Conservation (phyloP, 1,284 basidiomycete genomes). For the Leccinum fuscescens region DNA sequence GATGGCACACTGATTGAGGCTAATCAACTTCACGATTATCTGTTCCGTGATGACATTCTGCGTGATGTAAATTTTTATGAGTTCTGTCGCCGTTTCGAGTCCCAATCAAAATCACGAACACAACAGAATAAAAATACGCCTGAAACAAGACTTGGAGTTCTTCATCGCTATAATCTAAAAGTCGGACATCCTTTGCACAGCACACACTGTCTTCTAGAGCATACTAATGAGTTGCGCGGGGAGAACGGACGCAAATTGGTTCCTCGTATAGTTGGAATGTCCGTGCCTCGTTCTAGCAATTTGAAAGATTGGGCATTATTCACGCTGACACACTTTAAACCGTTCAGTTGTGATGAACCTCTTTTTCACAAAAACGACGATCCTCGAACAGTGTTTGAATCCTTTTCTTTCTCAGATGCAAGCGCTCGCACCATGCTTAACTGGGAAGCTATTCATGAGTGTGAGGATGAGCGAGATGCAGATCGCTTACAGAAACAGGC, state of each 20-base stretch:
- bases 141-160: background rate
- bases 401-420: background rate
- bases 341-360: conserved; percentile 13
- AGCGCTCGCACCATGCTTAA: background rate
- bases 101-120: background rate
- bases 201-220: background rate
- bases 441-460: conserved; percentile 12
- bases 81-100: background rate
- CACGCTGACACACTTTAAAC: conserved; percentile 27
- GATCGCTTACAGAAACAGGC: background rate
- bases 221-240: background rate
- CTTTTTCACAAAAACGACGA: background rate
- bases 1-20: background rate
- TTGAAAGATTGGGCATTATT: conserved; percentile 20
- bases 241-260: background rate
- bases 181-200: background rate
- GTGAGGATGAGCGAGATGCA: conserved; percentile 7
- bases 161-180: background rate
- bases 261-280: background rate
- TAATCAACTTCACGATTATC: background rate
- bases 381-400: background rate
- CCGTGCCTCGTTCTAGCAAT: background rate
- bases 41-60: background rate
- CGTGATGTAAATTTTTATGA: background rate
- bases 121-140: background rate